phyloP scores from a whole-genome alignment of 495 filamentous ascomycete genomes.

The Xylaria telfairii region DNA sequence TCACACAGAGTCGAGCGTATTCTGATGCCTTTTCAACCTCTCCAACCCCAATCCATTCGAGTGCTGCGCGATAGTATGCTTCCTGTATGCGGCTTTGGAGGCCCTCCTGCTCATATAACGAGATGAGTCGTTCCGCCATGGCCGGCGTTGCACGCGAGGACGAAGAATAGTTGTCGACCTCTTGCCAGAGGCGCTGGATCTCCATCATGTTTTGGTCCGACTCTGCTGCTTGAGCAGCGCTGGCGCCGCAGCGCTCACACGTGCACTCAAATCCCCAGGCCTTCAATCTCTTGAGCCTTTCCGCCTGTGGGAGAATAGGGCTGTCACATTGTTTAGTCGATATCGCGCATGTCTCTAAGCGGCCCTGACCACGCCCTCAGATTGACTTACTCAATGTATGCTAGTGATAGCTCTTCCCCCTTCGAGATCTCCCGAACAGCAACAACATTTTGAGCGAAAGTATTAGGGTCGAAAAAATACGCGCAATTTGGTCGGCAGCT shows the following conservation, averaged over 20 bases:
- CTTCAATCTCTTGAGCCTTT: not conserved
- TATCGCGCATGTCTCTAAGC: conserved; percentile 17
- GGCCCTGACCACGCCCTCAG: conserved; percentile 48
- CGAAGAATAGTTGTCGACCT: conserved; percentile 35
- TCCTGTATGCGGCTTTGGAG: conserved; percentile 44
- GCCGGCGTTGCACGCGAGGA: conserved; percentile 35
- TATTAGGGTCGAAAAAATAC: conserved; percentile 42
- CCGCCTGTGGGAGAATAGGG: not conserved
- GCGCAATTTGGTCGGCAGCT: conserved; percentile 53
- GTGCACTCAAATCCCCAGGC: conserved; percentile 51
- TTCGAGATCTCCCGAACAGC: conserved; percentile 33
- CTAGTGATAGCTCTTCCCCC: not conserved
- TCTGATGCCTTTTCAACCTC: conserved; percentile 44
- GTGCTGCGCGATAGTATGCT: conserved; percentile 45
- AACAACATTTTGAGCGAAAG: conserved; percentile 44
- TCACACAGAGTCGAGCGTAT: conserved; percentile 35
- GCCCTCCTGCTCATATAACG: conserved; percentile 46
- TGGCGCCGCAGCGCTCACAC: conserved; percentile 42
- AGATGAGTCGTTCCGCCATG: conserved; percentile 47
- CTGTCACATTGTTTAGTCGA: not conserved
- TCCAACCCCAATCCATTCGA: conserved; percentile 47
- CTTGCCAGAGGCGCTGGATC: conserved; percentile 38
- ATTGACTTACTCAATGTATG: not conserved
- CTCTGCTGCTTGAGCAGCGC: conserved; percentile 29
- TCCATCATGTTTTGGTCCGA: conserved; percentile 42